phyloP scores from a whole-genome alignment of 2,329 filamentous ascomycete species.

The Diaporthe citriasiana region DNA sequence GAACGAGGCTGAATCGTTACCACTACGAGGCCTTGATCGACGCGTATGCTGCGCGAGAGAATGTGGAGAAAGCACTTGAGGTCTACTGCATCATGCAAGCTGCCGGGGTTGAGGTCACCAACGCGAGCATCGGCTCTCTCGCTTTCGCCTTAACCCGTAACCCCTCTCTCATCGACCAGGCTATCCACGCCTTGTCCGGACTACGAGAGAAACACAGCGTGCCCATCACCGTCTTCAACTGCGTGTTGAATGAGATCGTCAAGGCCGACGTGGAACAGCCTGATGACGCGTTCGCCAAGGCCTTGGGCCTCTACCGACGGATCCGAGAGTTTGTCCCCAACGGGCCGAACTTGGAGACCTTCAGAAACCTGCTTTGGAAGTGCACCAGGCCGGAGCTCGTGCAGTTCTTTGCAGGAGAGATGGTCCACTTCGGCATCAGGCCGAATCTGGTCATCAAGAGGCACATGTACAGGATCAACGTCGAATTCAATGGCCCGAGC shows the following conservation, averaged over 20 bases:
- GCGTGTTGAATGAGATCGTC: slow-evolving; percentile 55
- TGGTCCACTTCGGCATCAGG: slow-evolving; percentile 40
- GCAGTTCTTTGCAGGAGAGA: slow-evolving; percentile 42
- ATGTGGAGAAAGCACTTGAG: slow-evolving; percentile 76
- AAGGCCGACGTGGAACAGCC: slow-evolving; percentile 9
- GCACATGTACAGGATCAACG: slow-evolving; percentile 41
- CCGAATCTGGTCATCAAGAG: slow-evolving; percentile 30
- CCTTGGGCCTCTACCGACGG: slow-evolving; percentile 39
- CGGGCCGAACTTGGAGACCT: slow-evolving; percentile 37
- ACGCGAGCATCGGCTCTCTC: slow-evolving; percentile 74
- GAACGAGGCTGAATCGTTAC: slow-evolving; percentile 69
- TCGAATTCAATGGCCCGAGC: slow-evolving; percentile 36
- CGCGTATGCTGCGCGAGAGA: slow-evolving; percentile 72
- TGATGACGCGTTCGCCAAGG: slow-evolving; percentile 38
- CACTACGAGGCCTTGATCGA: slow-evolving; percentile 88
- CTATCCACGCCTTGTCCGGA: slow-evolving; percentile 69
- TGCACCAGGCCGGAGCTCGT: slow-evolving; percentile 41
- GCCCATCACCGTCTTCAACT: slow-evolving; percentile 57
- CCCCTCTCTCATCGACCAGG: slow-evolving; percentile 61
- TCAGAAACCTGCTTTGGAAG: slow-evolving; percentile 39
- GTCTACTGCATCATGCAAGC: slow-evolving; percentile 81
- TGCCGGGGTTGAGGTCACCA: slow-evolving; percentile 69
- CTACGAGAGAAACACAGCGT: slow-evolving; percentile 57
- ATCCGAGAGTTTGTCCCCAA: slow-evolving; percentile 37
- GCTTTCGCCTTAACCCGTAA: slow-evolving; percentile 67